Base-by-base conservation (phyloP, 2,329 filamentous ascomycete species). In the Fusarium sp. region DNA sequence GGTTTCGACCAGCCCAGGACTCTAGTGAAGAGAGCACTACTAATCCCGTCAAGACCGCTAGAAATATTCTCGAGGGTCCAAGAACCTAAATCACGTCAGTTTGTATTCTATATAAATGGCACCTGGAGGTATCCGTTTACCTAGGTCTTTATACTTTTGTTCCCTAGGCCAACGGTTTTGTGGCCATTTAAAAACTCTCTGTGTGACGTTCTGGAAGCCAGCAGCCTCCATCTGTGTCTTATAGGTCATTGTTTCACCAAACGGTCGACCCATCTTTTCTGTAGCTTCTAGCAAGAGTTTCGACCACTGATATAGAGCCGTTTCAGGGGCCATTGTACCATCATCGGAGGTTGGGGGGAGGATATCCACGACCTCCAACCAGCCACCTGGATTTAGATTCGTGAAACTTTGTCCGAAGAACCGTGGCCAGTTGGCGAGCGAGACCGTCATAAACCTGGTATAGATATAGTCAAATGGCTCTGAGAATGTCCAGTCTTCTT, bases 161-260 rank as follows among this genome's bases (percentile, higher is more conserved):
- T 86, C 83, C 56, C 82, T 85, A 0, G 86, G 83, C 86, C 87
- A 89, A 6, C 81, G 77, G 71, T 84, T 86, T 39, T 82, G 79
- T 0, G 86, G 86, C 77, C 86, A 83, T 73, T 84, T 84, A 73
- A 80, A 85, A 16, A 83, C 74, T 10, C 80, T 77, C 69, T 87
- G 83, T 0, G 77, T 75, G 0, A 90, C 82, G 63, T 88, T 80
- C 44, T 79, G 77, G 68, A 89, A 89, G 1, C 88, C 88, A 1
- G 84, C 85, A 12, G 84, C 83, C 14, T 78, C 76, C 60, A 89
- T 79, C 51, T 82, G 80, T 21, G 58, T 23, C 42, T 74, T 76
- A 7, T 64, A 67, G 8, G 63, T 54, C 18, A 69, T 61, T 0
- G 73, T 76, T 14, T 69, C 75, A n/a, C 59, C 59, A 12, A 80